Evolutionary conservation across 2,329 filamentous ascomycete species (phyloP).

Genomic region (Mollisiaceae sp.): DNA sequence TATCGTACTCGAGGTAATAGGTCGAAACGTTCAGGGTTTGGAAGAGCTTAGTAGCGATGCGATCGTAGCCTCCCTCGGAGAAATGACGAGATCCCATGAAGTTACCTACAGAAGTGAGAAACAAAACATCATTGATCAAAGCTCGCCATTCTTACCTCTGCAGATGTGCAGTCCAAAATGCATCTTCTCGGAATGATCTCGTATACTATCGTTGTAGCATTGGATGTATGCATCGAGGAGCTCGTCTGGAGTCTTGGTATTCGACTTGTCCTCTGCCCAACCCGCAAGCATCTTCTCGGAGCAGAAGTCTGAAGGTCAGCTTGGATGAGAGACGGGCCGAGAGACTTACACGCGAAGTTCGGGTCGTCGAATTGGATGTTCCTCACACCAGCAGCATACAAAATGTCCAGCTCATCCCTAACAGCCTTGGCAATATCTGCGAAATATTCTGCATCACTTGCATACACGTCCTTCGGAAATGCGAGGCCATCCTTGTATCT

Average conservation of each 20-base stretch:
- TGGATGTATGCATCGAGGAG: constrained; percentile 77
- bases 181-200: constrained; percentile 69
- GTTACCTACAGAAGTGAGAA: constrained; percentile 49
- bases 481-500: constrained; percentile 59
- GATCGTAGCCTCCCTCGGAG: constrained; percentile 69
- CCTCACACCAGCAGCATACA: constrained; percentile 59
- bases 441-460: constrained; percentile 59
- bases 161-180: constrained; percentile 81
- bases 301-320: constrained; percentile 65
- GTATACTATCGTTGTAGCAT: constrained; percentile 76
- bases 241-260: constrained; percentile 67
- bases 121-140: too few species aligned
- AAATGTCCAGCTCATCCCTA: constrained; percentile 56
- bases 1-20: constrained; percentile 75
- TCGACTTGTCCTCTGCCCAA: constrained; percentile 64
- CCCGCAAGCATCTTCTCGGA: constrained; percentile 73
- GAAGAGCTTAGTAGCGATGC: constrained; percentile 71
- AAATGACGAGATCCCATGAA: constrained; percentile 72
- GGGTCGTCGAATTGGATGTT: constrained; percentile 63
- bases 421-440: constrained; percentile 59
- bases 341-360: constrained; percentile 64
- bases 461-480: constrained; percentile 57
- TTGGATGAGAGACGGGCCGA: neutral
- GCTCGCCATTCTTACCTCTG: constrained; percentile 45
- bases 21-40: constrained; percentile 66